Base-by-base conservation (phyloP, 164 flowering plant genomes). In the Annona cherimola region DNA sequence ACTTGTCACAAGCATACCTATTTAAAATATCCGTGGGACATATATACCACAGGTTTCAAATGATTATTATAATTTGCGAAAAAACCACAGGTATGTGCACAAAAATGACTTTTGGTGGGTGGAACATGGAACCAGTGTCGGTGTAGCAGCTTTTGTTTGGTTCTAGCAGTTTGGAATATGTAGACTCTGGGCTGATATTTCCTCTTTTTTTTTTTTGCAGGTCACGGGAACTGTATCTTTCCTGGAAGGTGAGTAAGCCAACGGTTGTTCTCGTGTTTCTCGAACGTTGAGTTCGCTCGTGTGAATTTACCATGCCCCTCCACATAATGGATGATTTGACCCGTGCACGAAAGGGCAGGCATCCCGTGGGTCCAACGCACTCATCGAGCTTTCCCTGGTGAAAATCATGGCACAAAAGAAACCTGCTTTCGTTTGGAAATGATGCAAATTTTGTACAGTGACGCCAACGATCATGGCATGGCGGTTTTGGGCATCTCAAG, bases 141-240 rank as follows among this genome's bases (percentile, higher is more conserved):
- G 7, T 20, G 19, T 35, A 4, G 19, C 57, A 45, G 69, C 45
- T 72, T 50, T 63, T 46, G 43, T 16, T 62, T 12, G 67, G 39
- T 62, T 14, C 5, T 0, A 42, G 50, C 44, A 40, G 41, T 44
- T 61, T 3, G 9, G 42, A 14, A 5, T 20, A 8, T 61, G 20
- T 18, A 5, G 42, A n/a, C 16, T 18, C 6, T 4, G 2, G 11
- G 43, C 67, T 11, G 26, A 16, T 65, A 12, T 50, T 20, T 46
- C 39, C 26, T 4, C 69, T 73, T 69, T 45, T 45, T 73, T 76
- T 73, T 54, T 46, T 74, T 71, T 82, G 79, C 92, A 94, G 98
- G 98, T 88, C 94, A 87, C 74, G 98, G 91, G 81, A 82, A 67
- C 76, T 94, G 98, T 76, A 71, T 90, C 70, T 94, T 89, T 84